Base-by-base conservation (phyloP, 2,329 filamentous ascomycete genomes). In the Acrocalymma vagum region DNA sequence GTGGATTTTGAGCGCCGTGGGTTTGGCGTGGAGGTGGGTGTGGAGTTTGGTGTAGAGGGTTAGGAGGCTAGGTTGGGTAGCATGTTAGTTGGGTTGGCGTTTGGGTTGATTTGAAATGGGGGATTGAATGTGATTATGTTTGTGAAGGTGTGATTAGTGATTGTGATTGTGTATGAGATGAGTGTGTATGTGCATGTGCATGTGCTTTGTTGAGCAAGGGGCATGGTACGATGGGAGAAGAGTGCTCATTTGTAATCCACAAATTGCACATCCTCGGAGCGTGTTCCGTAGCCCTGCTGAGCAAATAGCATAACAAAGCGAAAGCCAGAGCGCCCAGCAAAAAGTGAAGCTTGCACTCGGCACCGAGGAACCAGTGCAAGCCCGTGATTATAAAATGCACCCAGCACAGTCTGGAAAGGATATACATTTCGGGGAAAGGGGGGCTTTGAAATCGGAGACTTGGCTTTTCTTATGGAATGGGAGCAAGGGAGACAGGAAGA, bases 41-140 rank as follows among this genome's bases (percentile, higher is more conserved):
- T 99, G 94, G 1, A 99, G 78, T 51, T 85, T 83, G 62, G 92
- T 86, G 67, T 99, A 99, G 8, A 93, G 77, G 11, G 85, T 87
- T 78, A 97, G 86, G 20, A 96, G 77, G 42, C 81, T 83, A 38
- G 5, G 10, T 20, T 15, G 16, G 23, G 27, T 11, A 28, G 22
- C 24, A 20, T 6, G 7, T 9, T 23, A 25, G 29, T 17, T 8
- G 17, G 17, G 8, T 14, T 31, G 29, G 7, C 5, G 22, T 33
- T 9, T 16, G n/a, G 29, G 27, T 29, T 25, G 23, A 25, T n/a
- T n/a, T n/a, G n/a, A n/a, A n/a, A n/a, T n/a, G n/a, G 25, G 11
- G 36, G 10, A 13, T 3, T 22, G 20, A 16, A 20, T 7, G 15
- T 23, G 6, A 24, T 16, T 17, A 9, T n/a, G 15, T 20, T 17